Base-by-base conservation (phyloP, 2,329 filamentous ascomycete species). In the Lasiodiplodia theobromae region DNA sequence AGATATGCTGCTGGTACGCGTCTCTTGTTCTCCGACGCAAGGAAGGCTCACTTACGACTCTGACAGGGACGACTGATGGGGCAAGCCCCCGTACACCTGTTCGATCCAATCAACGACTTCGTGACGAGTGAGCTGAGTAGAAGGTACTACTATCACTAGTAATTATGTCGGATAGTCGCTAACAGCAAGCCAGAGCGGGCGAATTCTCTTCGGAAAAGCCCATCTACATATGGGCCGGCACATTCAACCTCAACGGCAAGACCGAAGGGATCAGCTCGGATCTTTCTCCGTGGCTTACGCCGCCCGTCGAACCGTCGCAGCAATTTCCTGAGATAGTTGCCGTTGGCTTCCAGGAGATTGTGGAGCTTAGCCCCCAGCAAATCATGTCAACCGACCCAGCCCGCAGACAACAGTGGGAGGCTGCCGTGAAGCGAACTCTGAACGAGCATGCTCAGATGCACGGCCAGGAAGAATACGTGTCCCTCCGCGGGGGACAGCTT, bases 371-470 rank as follows among this genome's bases (percentile, higher is more conserved):
- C 74, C 96, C 96, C 18, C 95, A 98, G 78, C 96, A 99, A 76
- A 98, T 99, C 76, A 97, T 99, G 94, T 97, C 96, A 72, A 98
- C 94, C 70, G 95, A 99, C 77, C 96, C 96, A 1, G 89, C 90
- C 3, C 88, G 92, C 66, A 92, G 95, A 72, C 90, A 93, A 71
- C 83, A 90, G 23, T 99, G 96, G 96, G 96, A 99, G 77, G 82
- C 86, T 66, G 90, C 92, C 4, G 94, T 98, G 28, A 90, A 91
- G 72, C 85, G 84, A 56, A 93, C 91, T 16, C 81, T 99, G 49
- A 97, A 98, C 74, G 80, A 82, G 12, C 88, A 91, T 71, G 89
- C 93, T 21, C 86, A 86, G 51, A 83, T 84, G 69, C 83, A 86
- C 25, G 89, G 89, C 0, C 87, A 88, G 5, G 90, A 94, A 67